These are phyloP conservation scores for Vitis hybrid DNA, from an alignment of 177 flowering plant genomes.

Conservation along the genomic window DNA sequence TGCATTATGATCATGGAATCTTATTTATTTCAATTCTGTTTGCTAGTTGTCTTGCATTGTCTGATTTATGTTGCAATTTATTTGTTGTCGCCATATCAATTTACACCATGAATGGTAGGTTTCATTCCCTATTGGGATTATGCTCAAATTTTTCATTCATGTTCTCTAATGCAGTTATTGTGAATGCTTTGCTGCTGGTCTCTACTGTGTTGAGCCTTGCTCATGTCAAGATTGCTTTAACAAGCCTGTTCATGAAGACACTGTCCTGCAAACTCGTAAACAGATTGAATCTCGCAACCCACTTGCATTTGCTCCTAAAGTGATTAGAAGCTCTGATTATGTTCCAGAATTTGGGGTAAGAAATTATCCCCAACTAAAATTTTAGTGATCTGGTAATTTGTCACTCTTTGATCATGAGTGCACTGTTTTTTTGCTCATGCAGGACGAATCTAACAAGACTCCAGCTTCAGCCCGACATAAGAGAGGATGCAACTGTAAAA, in stretches of 20 bases:
- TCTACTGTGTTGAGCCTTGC: constrained; percentile 47
- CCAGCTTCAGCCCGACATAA: constrained; percentile 95
- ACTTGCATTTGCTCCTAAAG: constrained; percentile 55
- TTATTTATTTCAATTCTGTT: too few relatives aligned
- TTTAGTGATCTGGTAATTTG: neutral
- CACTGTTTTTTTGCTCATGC: constrained; percentile 11
- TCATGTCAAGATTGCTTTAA: constrained; percentile 46
- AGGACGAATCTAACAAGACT: constrained; percentile 74
- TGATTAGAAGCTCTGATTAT: constrained; percentile 34
- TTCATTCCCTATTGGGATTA: too few relatives aligned
- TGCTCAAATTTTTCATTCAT: neutral
- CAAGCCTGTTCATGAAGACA: constrained; percentile 37
- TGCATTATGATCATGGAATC: too few relatives aligned
- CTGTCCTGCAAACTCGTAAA: constrained; percentile 39
- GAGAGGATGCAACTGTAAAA: constrained; percentile 95
- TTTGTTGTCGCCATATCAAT: too few relatives aligned
- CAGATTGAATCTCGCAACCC: constrained; percentile 52
- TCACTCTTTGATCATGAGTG: neutral
- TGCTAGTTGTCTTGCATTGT: too few relatives aligned
- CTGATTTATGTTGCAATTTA: too few relatives aligned
- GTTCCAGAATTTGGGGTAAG: constrained; percentile 59
- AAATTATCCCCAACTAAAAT: constrained; percentile 1
- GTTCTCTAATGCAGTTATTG: constrained; percentile 34
- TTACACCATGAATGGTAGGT: too few relatives aligned
- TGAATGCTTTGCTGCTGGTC: constrained; percentile 57